Percentiles rank a stretch among this genome's conserved stretches.
Conservation (phyloP, 345 rosid genomes). For the Hirschfeldia incana region DNA sequence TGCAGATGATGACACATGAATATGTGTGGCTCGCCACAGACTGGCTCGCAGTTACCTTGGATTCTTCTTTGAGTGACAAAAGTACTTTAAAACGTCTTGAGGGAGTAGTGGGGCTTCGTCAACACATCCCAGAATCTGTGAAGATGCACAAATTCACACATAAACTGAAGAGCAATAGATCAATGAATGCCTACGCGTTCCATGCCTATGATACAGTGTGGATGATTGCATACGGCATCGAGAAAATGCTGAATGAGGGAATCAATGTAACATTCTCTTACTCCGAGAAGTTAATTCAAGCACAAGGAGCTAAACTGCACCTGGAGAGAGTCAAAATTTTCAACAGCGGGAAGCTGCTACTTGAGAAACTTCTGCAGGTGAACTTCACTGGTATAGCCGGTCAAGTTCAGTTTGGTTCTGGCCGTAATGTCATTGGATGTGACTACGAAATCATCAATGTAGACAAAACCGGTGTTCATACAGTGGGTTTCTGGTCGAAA, state of each 20-base stretch:
- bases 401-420: slow-evolving; percentile 55
- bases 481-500: slow-evolving; percentile 75
- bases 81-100: slow-evolving; percentile 40
- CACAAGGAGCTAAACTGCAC: slow-evolving; percentile 35
- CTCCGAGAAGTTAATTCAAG: slow-evolving; percentile 39
- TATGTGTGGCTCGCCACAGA: slow-evolving; percentile 89
- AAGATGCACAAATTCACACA: slow-evolving; percentile 56
- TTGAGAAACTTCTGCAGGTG: slow-evolving; percentile 49
- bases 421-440: slow-evolving; percentile 46
- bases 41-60: slow-evolving; percentile 83
- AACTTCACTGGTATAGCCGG: slow-evolving; percentile 81
- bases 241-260: slow-evolving; percentile 50
- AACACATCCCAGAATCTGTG: slow-evolving; percentile 58
- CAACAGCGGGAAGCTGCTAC: slow-evolving; percentile 55
- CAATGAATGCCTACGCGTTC: slow-evolving; percentile 63
- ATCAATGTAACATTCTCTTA: slow-evolving; percentile 61
- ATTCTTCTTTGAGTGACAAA: slow-evolving; percentile 49
- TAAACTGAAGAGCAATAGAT: slow-evolving; percentile 42
- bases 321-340: slow-evolving; percentile 63
- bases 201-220: slow-evolving; percentile 91
- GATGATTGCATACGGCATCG: slow-evolving; percentile 64
- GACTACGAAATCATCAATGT: slow-evolving; percentile 83
- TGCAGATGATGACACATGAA: slow-evolving; percentile 67
- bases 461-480: slow-evolving; percentile 40
- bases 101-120: slow-evolving; percentile 79